A percentile compares a stretch with the other conserved stretches of the same genome.
Evolutionary conservation across 2,329 filamentous ascomycete genomes (phyloP).

Genomic region (Calonectria hawksworthii): DNA sequence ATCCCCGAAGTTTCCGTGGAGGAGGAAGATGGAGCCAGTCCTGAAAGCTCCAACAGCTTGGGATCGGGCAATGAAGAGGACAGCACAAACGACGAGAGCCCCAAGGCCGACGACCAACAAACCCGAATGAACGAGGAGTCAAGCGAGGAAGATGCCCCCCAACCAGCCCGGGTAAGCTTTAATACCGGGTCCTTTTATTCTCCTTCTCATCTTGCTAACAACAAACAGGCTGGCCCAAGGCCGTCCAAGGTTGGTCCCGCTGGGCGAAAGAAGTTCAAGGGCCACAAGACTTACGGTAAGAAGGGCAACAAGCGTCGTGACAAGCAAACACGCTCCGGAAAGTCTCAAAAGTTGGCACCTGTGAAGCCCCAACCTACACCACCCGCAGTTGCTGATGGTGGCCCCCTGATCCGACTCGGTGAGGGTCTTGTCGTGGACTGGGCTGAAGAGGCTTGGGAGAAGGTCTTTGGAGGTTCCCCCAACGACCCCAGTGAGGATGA

Average conservation of each 20-base stretch:
- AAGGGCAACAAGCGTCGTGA: slow-evolving; percentile 63
- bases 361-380: slow-evolving; percentile 55
- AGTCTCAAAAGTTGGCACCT: slow-evolving; percentile 52
- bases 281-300: slow-evolving; percentile 62
- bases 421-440: slow-evolving; percentile 93
- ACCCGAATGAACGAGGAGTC: slow-evolving; percentile 74
- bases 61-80: slow-evolving; percentile 66
- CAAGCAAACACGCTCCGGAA: slow-evolving; percentile 56
- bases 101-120: slow-evolving; percentile 46
- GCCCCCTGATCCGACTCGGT: slow-evolving; percentile 80
- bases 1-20: slow-evolving; percentile 57
- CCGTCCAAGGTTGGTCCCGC: slow-evolving; percentile 46
- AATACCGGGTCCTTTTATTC: neutral
- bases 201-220: slow-evolving; percentile 9
- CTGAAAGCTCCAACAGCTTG: slow-evolving; percentile 61
- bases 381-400: slow-evolving; percentile 60
- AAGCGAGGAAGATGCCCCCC: slow-evolving; percentile 65
- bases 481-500: slow-evolving; percentile 59
- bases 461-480: slow-evolving; percentile 72
- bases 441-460: slow-evolving; percentile 77
- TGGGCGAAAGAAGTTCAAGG: slow-evolving; percentile 64
- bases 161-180: slow-evolving; percentile 43
- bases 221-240: slow-evolving; percentile 31
- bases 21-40: slow-evolving; percentile 64
- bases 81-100: slow-evolving; percentile 66